Evolutionary conservation across 2,329 filamentous ascomycete species (phyloP).

Genomic region (Ophiostoma novo-ulmi): DNA sequence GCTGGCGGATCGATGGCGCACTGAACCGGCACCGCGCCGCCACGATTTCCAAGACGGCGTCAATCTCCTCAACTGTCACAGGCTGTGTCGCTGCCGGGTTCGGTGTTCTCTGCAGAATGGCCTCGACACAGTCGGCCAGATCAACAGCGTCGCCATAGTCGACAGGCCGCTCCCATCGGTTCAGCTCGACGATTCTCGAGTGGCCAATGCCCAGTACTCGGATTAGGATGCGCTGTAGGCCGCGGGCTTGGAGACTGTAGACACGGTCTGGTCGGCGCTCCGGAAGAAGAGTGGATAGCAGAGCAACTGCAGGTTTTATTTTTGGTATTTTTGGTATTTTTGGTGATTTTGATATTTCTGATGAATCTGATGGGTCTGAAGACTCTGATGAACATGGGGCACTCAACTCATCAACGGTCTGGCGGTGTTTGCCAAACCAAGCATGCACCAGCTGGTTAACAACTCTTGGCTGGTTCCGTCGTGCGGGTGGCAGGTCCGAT

Average conservation of each 20-base stretch:
- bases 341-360: not conserved
- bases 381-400: conserved; percentile 39
- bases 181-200: conserved; percentile 56
- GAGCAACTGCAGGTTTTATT: conserved; percentile 47
- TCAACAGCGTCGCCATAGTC: conserved; percentile 63
- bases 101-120: conserved; percentile 53
- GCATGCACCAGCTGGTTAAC: conserved; percentile 40
- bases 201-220: conserved; percentile 61
- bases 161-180: conserved; percentile 55
- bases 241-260: conserved; percentile 60
- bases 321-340: conserved; percentile 34
- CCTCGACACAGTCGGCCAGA: conserved; percentile 65
- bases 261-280: conserved; percentile 72
- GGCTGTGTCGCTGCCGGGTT: conserved; percentile 30
- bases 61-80: conserved; percentile 68
- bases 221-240: conserved; percentile 62
- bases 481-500: conserved; percentile 42
- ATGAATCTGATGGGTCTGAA: not conserved
- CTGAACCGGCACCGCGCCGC: conserved; percentile 68
- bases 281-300: conserved; percentile 72
- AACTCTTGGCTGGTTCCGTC: conserved; percentile 27
- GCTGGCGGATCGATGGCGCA: conserved; percentile 52
- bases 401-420: conserved; percentile 15
- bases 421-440: conserved; percentile 66
- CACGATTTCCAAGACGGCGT: conserved; percentile 58